Evolutionary conservation across 2,329 filamentous ascomycete genomes (phyloP).

Genomic region (Diaporthe sp.): DNA sequence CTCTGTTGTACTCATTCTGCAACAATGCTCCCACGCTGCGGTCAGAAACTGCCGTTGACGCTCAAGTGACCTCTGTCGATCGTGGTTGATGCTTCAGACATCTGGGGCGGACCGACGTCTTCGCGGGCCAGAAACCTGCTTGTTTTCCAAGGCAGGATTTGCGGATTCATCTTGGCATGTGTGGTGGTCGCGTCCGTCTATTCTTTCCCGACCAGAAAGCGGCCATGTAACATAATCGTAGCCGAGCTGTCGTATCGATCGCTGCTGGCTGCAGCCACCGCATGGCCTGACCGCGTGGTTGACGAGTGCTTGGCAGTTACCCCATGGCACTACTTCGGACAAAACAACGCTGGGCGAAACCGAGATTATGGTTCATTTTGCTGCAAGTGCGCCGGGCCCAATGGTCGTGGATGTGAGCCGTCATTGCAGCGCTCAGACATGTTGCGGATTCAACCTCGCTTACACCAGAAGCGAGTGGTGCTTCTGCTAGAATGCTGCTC

Average conservation of each 20-base stretch:
- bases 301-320: not conserved
- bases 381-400: not conserved
- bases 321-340: conserved; percentile 3
- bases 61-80: conserved; percentile 11
- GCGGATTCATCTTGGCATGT: not conserved
- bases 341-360: not conserved
- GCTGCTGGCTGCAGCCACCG: not conserved
- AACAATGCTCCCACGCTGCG: not conserved
- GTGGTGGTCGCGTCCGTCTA: not conserved
- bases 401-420: not conserved
- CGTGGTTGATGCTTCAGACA: not conserved
- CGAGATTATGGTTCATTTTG: conserved; percentile 11
- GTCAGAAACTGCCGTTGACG: not conserved
- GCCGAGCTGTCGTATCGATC: conserved; percentile 21
- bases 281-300: conserved; percentile 12
- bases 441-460: not conserved
- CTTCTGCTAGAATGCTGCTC: not conserved
- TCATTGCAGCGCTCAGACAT: not conserved
- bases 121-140: not conserved
- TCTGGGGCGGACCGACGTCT: not conserved
- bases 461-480: not conserved
- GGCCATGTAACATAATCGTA: conserved; percentile 1
- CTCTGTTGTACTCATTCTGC: not conserved
- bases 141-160: not conserved
- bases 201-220: conserved; percentile 10